Base-by-base conservation (phyloP, 768 basidiomycete genomes). In the Exsudoporus frostii region DNA sequence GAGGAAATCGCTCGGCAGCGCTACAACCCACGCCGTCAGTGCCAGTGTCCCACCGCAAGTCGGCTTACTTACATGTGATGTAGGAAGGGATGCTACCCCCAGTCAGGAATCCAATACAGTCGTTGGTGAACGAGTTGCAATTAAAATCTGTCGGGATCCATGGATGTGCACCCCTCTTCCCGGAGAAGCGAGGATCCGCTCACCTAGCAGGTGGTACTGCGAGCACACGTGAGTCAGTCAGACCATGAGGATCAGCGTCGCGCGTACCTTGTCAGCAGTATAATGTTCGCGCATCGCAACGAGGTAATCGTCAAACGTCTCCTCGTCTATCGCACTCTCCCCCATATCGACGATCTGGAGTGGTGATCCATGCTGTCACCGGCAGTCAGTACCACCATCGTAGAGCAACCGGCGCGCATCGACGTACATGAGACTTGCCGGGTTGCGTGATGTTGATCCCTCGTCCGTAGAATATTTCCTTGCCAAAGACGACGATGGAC, bases 111-210 rank as follows among this genome's bases (percentile, higher is more conserved):
- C 88, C 92, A 32, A 92, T 73, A 53, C 84, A 84, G 58, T 96
- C 92, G 54, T 87, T 91, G 3, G 92, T 94, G 59, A 98, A 98
- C 2, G 90, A 88, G 68, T 98, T 98, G 70, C 94, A 97, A 63
- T 97, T 97, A 59, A 95, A 95, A 39, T 96, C 92, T 87, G 56
- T 48, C 20, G 29, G 29, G 33, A 29, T 19, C 38, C 11, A 43
- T 11, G 24, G 13, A 25, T 9, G 42, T 10, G 19, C 11, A 20
- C 19, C 3, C 11, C n/a, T n/a, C n/a, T n/a, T n/a, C 37, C 15
- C 8, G 11, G 15, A 8, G 7, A 40, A 19, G 7, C 33, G 24
- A 4, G 19, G 14, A 22, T 43, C 46, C 69, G 32, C 45, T 52
- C 65, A 88, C 89, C 88, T 78, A 92, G 69, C n/a, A 92, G 75